Conservation (phyloP, 805 yeast species). For the Wickerhamomyces strasburgensis region DNA sequence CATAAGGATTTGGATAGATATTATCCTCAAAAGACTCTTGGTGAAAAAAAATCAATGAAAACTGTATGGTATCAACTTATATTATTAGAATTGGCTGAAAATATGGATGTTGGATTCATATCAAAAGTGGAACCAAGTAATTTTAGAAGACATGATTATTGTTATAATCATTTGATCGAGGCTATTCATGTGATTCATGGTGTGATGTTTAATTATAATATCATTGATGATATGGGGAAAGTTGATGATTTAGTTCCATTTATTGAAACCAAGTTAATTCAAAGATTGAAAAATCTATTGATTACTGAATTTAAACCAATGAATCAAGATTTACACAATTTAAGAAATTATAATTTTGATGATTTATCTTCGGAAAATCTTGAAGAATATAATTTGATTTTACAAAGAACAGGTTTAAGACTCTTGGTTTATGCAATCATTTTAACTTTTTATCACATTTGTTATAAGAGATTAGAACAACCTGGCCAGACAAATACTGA, state of each 20-base stretch:
- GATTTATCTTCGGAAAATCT: constrained; percentile 8
- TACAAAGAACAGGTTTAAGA: constrained; percentile 12
- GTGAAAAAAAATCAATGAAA: constrained; percentile 12
- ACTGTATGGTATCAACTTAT: constrained; percentile 14
- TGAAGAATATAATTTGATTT: constrained; percentile 6
- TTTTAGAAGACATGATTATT: constrained; percentile 14
- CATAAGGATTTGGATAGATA: constrained; percentile 12
- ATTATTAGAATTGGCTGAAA: constrained; percentile 12
- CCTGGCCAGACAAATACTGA: constrained; percentile 7
- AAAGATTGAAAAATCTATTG: constrained; percentile 8
- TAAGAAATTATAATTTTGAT: constrained; percentile 7
- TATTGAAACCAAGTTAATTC: constrained; percentile 9
- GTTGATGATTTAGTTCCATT: constrained; percentile 12
- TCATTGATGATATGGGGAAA: constrained; percentile 17
- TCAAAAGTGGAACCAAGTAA: constrained; percentile 15
- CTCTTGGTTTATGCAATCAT: constrained; percentile 7
- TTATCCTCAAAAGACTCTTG: constrained; percentile 6
- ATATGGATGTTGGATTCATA: constrained; percentile 15
- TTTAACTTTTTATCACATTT: constrained; percentile 12
- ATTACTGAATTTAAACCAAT: constrained; percentile 9
- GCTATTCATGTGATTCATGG: constrained; percentile 12
- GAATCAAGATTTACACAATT: constrained; percentile 5
- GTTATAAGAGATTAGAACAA: constrained; percentile 15
- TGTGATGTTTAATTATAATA: constrained; percentile 12
- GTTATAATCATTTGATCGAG: constrained; percentile 13